Evolutionary conservation across 306 rosid species (phyloP).

Genomic region (Malus domestica): DNA sequence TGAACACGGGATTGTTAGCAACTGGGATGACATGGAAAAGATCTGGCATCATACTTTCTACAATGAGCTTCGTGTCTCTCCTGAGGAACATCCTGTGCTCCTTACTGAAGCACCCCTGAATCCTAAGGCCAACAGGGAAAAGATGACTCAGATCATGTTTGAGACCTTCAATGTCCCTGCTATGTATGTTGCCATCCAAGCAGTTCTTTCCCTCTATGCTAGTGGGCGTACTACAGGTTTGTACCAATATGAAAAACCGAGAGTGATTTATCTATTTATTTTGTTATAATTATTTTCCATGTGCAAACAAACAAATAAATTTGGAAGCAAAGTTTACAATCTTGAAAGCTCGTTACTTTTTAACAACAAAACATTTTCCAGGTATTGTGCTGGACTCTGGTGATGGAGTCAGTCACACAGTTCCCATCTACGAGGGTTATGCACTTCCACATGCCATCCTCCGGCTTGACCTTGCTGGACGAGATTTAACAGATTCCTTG

Average conservation of each 20-base stretch:
- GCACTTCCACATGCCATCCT: conserved; percentile 39
- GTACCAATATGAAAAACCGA: neutral
- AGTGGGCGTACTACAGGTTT: conserved; percentile 41
- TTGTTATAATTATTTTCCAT: neutral
- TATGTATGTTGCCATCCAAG: conserved; percentile 42
- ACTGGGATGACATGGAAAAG: conserved; percentile 41
- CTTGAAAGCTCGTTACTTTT: neutral
- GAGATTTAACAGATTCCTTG: conserved; percentile 35
- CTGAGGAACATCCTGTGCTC: conserved; percentile 35
- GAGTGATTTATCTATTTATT: neutral
- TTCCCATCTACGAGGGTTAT: conserved; percentile 33
- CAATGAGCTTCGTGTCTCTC: conserved; percentile 38
- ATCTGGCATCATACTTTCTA: conserved; percentile 42
- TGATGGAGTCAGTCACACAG: conserved; percentile 40
- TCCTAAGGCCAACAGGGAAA: conserved; percentile 38
- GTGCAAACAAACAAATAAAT: neutral
- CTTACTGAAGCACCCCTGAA: conserved; percentile 40
- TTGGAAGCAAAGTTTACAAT: neutral
- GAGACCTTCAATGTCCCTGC: conserved; percentile 41
- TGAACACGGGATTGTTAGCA: conserved; percentile 38
- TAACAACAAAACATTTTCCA: neutral
- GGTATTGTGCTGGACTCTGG: conserved; percentile 43
- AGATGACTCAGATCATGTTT: conserved; percentile 43
- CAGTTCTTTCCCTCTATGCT: conserved; percentile 39
- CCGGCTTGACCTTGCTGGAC: conserved; percentile 40